Evolutionary conservation across 2,329 filamentous ascomycete species (phyloP).

Genomic region (Geosmithia morbida): DNA sequence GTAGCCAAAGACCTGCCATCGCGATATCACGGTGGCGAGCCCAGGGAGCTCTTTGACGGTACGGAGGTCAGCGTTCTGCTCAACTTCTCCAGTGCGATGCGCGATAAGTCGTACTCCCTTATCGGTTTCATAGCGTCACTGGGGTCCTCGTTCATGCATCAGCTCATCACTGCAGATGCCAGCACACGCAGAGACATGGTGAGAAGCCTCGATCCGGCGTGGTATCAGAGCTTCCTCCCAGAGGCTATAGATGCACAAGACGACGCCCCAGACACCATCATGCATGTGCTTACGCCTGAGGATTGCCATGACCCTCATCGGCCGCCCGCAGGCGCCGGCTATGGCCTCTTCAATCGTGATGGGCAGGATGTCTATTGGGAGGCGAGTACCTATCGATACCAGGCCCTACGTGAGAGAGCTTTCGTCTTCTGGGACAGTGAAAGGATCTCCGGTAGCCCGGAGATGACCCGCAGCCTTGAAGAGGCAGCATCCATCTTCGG

Average conservation of each 20-base stretch:
- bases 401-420: neutral
- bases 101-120: too few relatives aligned
- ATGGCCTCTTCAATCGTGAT: neutral
- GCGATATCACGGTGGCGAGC: too few relatives aligned
- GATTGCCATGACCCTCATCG: neutral
- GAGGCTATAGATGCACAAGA: neutral
- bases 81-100: neutral
- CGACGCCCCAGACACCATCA: neutral
- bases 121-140: neutral
- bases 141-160: neutral
- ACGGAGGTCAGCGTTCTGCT: too few relatives aligned
- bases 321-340: neutral
- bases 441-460: neutral
- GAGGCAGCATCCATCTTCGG: neutral
- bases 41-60: too few relatives aligned
- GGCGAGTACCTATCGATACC: neutral
- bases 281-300: too few relatives aligned
- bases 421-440: neutral
- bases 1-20: too few relatives aligned
- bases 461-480: neutral
- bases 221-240: neutral
- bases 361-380: neutral
- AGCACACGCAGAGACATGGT: too few relatives aligned
- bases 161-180: neutral
- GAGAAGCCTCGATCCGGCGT: too few relatives aligned